Conservation (phyloP, 2,329 filamentous ascomycete species). For the Fusarium coffeatum region DNA sequence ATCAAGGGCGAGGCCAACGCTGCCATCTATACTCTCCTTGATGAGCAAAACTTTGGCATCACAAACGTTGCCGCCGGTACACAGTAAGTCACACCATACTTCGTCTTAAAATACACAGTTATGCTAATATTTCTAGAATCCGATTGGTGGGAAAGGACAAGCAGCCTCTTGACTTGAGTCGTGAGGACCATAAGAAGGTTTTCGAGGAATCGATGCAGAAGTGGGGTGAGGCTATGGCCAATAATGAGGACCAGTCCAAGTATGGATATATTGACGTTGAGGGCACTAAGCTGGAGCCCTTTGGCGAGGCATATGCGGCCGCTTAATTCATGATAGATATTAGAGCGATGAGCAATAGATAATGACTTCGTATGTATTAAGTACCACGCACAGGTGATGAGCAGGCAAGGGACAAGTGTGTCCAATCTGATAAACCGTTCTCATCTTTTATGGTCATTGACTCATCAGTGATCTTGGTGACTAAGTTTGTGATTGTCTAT, state of each 20-base stretch:
- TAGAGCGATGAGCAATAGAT: not conserved
- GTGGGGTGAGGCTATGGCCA: constrained; percentile 48
- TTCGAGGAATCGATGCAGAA: constrained; percentile 48
- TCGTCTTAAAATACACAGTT: fast-evolving
- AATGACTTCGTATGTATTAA: not conserved
- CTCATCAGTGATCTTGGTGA: not conserved
- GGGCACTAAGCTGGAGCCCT: constrained; percentile 49
- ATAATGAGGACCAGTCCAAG: constrained; percentile 49
- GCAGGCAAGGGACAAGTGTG: too few species aligned
- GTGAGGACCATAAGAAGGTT: constrained; percentile 47
- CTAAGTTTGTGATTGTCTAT: not conserved
- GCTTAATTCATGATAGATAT: not conserved
- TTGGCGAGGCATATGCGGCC: constrained; percentile 44
- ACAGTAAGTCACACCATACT: constrained; percentile 44
- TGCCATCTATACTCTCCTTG: constrained; percentile 60
- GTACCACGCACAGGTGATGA: not conserved
- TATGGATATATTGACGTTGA: constrained; percentile 50
- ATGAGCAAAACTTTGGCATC: constrained; percentile 63
- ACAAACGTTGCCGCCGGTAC: constrained; percentile 48
- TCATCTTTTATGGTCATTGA: not conserved
- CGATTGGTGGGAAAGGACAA: constrained; percentile 53
- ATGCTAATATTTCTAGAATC: constrained; percentile 37
- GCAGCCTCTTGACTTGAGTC: constrained; percentile 69
- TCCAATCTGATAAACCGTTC: not conserved
- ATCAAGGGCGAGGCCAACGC: constrained; percentile 52